phyloP scores from a whole-genome alignment of 1,284 basidiomycete species.

The Farysia itapuensis region DNA sequence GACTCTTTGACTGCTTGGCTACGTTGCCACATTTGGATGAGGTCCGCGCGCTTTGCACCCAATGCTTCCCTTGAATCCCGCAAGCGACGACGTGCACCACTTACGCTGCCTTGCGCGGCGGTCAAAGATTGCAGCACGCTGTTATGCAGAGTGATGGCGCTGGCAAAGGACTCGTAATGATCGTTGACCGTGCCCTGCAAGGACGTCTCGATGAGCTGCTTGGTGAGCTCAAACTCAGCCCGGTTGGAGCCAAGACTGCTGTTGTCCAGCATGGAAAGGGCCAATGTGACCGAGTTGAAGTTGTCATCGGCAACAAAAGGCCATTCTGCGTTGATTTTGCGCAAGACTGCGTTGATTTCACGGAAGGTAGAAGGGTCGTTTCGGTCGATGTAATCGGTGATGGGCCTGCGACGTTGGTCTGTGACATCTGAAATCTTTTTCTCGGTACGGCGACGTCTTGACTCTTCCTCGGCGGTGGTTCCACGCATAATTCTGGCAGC shows the following conservation, averaged over 20 bases:
- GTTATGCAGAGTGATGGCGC: constrained; percentile 57
- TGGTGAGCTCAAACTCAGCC: constrained; percentile 46
- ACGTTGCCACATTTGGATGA: constrained; percentile 59
- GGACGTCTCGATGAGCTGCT: constrained; percentile 44
- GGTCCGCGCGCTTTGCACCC: constrained; percentile 52
- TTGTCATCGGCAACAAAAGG: constrained; percentile 52
- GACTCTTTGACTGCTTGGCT: constrained; percentile 55
- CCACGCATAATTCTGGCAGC: constrained; percentile 53
- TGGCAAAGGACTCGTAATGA: constrained; percentile 59
- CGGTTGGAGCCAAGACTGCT: constrained; percentile 49
- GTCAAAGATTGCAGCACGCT: constrained; percentile 46
- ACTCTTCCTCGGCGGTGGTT: constrained; percentile 51
- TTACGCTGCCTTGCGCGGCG: constrained; percentile 45
- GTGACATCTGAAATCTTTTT: constrained; percentile 43
- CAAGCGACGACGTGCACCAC: constrained; percentile 40
- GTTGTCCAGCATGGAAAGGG: constrained; percentile 52
- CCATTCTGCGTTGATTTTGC: constrained; percentile 58
- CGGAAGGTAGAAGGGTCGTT: constrained; percentile 45
- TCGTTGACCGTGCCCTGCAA: constrained; percentile 58
- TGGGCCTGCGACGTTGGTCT: constrained; percentile 14
- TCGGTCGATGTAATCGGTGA: constrained; percentile 38
- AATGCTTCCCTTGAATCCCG: constrained; percentile 54
- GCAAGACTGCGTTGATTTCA: constrained; percentile 53
- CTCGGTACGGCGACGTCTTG: constrained; percentile 33
- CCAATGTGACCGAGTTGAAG: constrained; percentile 53